Base-by-base conservation (phyloP, 257 asterid genomes). In the Ligustrum vulgare region DNA sequence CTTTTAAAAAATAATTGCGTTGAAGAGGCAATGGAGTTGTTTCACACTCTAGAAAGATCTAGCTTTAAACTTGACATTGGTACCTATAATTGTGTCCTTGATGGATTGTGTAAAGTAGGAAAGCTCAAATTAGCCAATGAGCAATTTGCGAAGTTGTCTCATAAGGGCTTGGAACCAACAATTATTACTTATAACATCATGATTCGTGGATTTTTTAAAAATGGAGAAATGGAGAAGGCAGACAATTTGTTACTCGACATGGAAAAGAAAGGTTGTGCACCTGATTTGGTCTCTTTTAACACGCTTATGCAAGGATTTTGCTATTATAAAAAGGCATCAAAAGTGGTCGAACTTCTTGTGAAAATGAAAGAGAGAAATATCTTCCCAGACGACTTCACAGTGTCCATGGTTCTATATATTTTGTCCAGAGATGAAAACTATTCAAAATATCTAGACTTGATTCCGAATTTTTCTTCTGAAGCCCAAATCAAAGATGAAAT, bases 231-330 rank as follows among this genome's bases (percentile, higher is more conserved):
- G 49, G 90, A 85, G 49, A 83, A 84, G 79, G 93, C 93, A 71
- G 74, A 68, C 78, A 35, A 73, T 78, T 71, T 91, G 80, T 87
- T 89, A 78, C 32, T 65, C 66, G 82, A 82, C 70, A 89, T 89
- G 91, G 95, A 91, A 65, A 78, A 69, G 37, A 83, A 73, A 31
- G 94, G 92, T 22, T 82, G 84, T 79, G 49, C 78, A 78, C 91
- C 91, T 31, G 84, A 87, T 74, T 68, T 86, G 41, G 82, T 81
- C 64, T 79, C 82, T 25, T 91, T 82, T 76, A 88, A 93, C 78
- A 80, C 87, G 0, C 91, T 93, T 34, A 87, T 91, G 90, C 89
- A 85, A 65, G 96, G 94, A 72, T 86, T 76, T 76, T 87, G 91
- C 75, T 64, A 86, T 45, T 80, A 67, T 51, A 80, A 83, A 23